Conservation (phyloP, 345 rosid species). For the Populus simonii region DNA sequence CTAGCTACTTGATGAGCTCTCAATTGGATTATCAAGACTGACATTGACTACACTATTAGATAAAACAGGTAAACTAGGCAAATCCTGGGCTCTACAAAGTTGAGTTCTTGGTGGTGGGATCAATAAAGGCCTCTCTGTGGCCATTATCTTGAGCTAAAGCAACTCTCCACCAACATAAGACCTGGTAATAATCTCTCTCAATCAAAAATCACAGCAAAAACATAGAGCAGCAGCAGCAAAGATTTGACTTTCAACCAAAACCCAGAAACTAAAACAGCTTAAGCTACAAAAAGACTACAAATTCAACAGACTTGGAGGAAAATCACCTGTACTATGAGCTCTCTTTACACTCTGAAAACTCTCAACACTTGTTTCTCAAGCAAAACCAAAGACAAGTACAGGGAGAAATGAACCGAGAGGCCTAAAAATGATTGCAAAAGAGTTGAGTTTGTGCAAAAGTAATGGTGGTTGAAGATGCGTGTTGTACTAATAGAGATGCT, state of each 20-base stretch:
- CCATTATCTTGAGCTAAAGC: constrained; percentile 30
- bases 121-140: constrained; percentile 24
- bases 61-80: not conserved
- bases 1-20: constrained; percentile 22
- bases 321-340: not conserved
- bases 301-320: not conserved
- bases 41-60: constrained; percentile 5
- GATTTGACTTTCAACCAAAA: not conserved
- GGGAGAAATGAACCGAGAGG: not conserved
- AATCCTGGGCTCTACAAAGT: not conserved
- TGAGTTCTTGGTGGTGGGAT: constrained; percentile 5
- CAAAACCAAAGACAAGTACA: not conserved
- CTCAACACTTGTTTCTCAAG: not conserved
- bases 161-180: not conserved
- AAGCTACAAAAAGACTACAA: not conserved
- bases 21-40: constrained; percentile 20
- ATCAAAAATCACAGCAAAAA: not conserved
- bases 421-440: not conserved
- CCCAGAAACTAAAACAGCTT: constrained; percentile 5
- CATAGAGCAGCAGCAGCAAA: not conserved
- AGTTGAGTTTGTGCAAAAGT: not conserved
- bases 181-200: not conserved
- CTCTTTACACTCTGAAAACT: not conserved
- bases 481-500: not conserved
- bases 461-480: not conserved